Percentiles rank a stretch among this genome's conserved stretches.
phyloP scores from a whole-genome alignment of 1,284 basidiomycete genomes.

The Hymenochaete sp. region DNA sequence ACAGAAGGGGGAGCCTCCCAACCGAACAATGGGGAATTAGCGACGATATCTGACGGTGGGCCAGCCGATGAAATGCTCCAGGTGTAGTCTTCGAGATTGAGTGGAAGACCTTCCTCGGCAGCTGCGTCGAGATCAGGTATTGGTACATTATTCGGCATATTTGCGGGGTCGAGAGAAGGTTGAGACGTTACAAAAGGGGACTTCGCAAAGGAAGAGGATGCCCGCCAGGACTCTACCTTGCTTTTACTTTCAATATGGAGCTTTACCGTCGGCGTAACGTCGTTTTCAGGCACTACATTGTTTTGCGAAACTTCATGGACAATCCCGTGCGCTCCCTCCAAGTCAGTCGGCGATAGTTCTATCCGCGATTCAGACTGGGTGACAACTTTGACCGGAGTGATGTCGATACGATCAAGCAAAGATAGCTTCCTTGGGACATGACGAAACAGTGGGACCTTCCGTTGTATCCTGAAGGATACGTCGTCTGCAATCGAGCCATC shows the following conservation, averaged over 20 bases:
- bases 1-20: slow-evolving; percentile 36
- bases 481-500: slow-evolving; percentile 32
- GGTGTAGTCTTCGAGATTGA: slow-evolving; percentile 55
- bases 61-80: slow-evolving; percentile 65
- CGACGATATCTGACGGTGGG: slow-evolving; percentile 38
- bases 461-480: slow-evolving; percentile 26
- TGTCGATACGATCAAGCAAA: slow-evolving; percentile 54
- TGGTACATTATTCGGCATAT: slow-evolving; percentile 41
- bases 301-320: slow-evolving; percentile 44
- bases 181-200: slow-evolving; percentile 42
- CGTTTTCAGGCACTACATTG: slow-evolving; percentile 26
- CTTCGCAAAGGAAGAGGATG: slow-evolving; percentile 41
- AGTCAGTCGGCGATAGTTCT: slow-evolving; percentile 24
- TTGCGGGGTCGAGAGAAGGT: slow-evolving; percentile 42
- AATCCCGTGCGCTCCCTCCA: slow-evolving; percentile 28
- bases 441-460: slow-evolving; percentile 23
- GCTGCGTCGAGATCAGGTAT: slow-evolving; percentile 20
- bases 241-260: slow-evolving; percentile 39
- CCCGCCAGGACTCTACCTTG: slow-evolving; percentile 58
- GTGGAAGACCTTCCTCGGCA: slow-evolving; percentile 29
- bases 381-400: slow-evolving; percentile 30
- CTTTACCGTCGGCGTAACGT: slow-evolving; percentile 41
- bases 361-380: slow-evolving; percentile 23
- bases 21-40: slow-evolving; percentile 8
- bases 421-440: slow-evolving; percentile 60